phyloP scores from a whole-genome alignment of 1,284 basidiomycete genomes.

The Leccinum pachyderme region DNA sequence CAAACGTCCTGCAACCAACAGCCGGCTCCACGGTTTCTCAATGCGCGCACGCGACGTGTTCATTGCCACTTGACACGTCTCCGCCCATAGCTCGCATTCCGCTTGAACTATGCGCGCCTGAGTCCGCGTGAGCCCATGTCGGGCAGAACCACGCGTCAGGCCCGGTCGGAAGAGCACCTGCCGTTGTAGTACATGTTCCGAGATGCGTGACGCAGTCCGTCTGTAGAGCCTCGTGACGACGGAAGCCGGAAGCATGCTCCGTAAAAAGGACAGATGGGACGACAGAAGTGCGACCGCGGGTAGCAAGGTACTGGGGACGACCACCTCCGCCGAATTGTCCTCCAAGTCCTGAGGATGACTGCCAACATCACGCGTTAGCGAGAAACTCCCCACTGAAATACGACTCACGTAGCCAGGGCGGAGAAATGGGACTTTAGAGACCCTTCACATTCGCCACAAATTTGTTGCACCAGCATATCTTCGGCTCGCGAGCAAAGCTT shows the following conservation, averaged over 20 bases:
- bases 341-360: constrained; percentile 25
- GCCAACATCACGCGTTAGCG: constrained; percentile 5
- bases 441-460: constrained; percentile 75
- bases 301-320: constrained; percentile 65
- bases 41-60: constrained; percentile 40
- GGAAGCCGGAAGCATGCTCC: constrained; percentile 55
- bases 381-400: neutral
- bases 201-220: constrained; percentile 60
- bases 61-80: constrained; percentile 65
- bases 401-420: constrained; percentile 40
- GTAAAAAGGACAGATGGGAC: constrained; percentile 66
- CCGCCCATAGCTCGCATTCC: constrained; percentile 78
- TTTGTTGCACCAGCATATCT: constrained; percentile 80
- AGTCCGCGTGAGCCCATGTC: constrained; percentile 43
- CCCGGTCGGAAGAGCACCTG: constrained; percentile 76
- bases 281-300: constrained; percentile 71
- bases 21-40: constrained; percentile 70
- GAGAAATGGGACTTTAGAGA: constrained; percentile 71
- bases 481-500: constrained; percentile 70
- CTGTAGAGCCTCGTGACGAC: constrained; percentile 65
- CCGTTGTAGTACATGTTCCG: constrained; percentile 78
- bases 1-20: constrained; percentile 67
- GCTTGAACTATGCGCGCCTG: constrained; percentile 48
- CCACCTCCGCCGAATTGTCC: constrained; percentile 42
- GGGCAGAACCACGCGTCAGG: constrained; percentile 40